Conservation (phyloP, 225 moss, liverwort and hornwort genomes). For the Polytrichum commune region DNA sequence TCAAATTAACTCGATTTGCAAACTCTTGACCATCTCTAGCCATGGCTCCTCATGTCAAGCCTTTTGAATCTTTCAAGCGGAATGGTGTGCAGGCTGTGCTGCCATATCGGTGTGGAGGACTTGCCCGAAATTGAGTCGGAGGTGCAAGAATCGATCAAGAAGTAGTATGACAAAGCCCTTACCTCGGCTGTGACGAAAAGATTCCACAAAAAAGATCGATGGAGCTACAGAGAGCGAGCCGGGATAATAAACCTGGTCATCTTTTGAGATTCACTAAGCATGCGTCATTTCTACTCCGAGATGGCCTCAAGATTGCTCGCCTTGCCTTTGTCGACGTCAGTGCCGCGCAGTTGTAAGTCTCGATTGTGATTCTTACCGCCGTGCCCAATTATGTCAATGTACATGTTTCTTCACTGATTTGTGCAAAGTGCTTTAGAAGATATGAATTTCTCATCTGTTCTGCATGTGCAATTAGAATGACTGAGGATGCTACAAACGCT, state of each 20-base stretch:
- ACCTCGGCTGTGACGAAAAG: no score
- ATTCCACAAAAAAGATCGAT: no score
- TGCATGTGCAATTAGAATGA: slow-evolving; percentile 8
- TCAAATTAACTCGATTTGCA: no score
- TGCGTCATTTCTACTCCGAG: slow-evolving; percentile 8
- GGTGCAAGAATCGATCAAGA: no score
- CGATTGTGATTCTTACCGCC: neutral
- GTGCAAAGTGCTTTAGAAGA: neutral
- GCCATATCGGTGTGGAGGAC: no score
- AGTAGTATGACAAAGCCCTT: no score
- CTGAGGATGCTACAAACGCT: slow-evolving; percentile 19
- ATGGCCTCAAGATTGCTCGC: slow-evolving; percentile 11
- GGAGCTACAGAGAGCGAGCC: slow-evolving; percentile 1
- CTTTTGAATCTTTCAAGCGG: no score
- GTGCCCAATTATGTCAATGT: neutral
- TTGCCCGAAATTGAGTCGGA: no score
- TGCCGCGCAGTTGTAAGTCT: slow-evolving; percentile 9
- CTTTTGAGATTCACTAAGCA: slow-evolving; percentile 8
- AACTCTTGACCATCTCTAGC: no score
- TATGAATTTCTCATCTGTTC: no score
- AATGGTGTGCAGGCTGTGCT: no score
- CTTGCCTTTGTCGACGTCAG: slow-evolving; percentile 13
- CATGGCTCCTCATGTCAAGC: no score
- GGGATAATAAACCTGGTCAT: slow-evolving; percentile 2
- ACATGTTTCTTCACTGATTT: neutral